A percentile compares a stretch with the other conserved stretches of the same genome.
These are phyloP conservation scores for Aphanomyces astaci DNA, from an alignment of 352 stramenopile species.

Conservation along the genomic window DNA sequence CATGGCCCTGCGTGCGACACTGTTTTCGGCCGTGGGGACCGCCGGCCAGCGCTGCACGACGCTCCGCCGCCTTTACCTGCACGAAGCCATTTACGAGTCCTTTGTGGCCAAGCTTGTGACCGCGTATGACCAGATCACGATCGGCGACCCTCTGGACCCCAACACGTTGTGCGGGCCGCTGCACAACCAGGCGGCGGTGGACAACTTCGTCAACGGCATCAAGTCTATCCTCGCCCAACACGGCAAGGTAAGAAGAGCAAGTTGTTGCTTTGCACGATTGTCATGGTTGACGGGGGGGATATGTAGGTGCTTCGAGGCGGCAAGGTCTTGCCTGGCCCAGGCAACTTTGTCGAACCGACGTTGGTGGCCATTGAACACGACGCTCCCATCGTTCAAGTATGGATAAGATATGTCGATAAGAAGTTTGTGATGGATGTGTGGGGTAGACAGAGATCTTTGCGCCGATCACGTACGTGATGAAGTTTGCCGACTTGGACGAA, in stretches of 20 bases:
- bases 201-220: constrained; percentile 81
- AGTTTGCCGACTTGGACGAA: constrained; percentile 86
- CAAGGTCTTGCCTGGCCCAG: constrained; percentile 65
- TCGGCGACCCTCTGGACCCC: constrained; percentile 81
- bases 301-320: constrained; percentile 76
- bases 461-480: constrained; percentile 86
- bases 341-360: constrained; percentile 89
- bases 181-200: constrained; percentile 60
- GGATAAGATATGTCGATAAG: background rate
- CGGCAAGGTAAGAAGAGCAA: constrained; percentile 72
- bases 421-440: background rate
- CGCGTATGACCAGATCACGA: constrained; percentile 84
- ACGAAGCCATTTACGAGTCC: constrained; percentile 86
- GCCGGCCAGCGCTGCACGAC: constrained; percentile 89
- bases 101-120: constrained; percentile 75
- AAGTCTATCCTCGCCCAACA: constrained; percentile 79
- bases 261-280: background rate
- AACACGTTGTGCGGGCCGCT: constrained; percentile 80
- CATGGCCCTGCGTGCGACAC: constrained; percentile 74
- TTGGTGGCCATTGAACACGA: constrained; percentile 78
- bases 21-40: constrained; percentile 89
- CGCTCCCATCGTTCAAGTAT: constrained; percentile 71
- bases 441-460: constrained; percentile 86
- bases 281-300: background rate
- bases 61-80: constrained; percentile 85